These are phyloP conservation scores for Tricholoma flavovirens DNA, from an alignment of 768 basidiomycete species.

Conservation along the genomic window DNA sequence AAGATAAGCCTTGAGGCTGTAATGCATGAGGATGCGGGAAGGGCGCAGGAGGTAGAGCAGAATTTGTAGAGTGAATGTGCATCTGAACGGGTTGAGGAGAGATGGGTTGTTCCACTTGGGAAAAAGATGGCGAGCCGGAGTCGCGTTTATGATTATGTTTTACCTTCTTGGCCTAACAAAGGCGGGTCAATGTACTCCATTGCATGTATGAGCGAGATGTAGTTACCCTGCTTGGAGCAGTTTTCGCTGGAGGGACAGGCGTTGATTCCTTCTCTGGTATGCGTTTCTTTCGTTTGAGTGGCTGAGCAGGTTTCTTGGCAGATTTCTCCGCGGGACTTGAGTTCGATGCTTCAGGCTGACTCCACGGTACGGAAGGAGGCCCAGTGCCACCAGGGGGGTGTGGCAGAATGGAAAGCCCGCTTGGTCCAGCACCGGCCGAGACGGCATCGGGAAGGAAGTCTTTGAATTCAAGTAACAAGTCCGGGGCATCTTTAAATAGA, in stretches of 20 bases:
- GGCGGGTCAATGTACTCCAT: conserved; percentile 2
- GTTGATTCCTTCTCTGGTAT: conserved; percentile 63
- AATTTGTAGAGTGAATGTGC: conserved; percentile 22
- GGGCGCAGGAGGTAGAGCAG: conserved; percentile 13
- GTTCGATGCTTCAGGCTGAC: conserved; percentile 30
- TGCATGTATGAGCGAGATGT: background rate
- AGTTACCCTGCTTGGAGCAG: conserved; percentile 43
- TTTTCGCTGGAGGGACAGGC: conserved; percentile 48
- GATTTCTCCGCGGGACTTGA: conserved; percentile 34
- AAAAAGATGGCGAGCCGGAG: conserved; percentile 47
- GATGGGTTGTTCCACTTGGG: conserved; percentile 39
- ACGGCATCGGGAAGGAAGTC: conserved; percentile 71
- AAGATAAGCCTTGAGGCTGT: conserved; percentile 20
- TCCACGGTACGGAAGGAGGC: conserved; percentile 34
- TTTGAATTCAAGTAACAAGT: conserved; percentile 76
- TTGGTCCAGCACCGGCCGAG: conserved; percentile 32
- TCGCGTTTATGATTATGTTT: conserved; percentile 62
- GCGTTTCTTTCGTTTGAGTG: conserved; percentile 56
- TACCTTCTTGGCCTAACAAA: conserved; percentile 50
- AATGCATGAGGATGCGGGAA: conserved; percentile 16
- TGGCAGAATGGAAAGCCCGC: conserved; percentile 44
- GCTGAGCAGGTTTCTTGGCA: conserved; percentile 39
- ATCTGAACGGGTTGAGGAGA: conserved; percentile 35
- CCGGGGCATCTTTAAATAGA: conserved; percentile 77
- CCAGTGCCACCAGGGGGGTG: conserved; percentile 28